Percentiles rank a stretch among this genome's conserved stretches.
phyloP scores from a whole-genome alignment of 2,329 filamentous ascomycete species.

The Stemphylium lycopersici region DNA sequence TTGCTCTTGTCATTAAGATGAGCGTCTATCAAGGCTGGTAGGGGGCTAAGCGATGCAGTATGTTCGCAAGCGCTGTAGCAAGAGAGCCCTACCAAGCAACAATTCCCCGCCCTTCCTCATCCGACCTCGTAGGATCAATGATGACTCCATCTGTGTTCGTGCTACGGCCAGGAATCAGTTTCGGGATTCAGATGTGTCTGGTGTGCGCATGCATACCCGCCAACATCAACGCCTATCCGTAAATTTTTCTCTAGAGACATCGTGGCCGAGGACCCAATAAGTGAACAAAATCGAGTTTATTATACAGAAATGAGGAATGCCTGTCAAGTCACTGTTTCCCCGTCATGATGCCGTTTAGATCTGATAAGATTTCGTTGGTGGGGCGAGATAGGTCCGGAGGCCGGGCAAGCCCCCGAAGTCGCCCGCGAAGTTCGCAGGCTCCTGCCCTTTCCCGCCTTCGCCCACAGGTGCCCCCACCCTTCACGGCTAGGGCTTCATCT shows the following conservation, averaged over 20 bases:
- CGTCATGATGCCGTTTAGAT: slow-evolving; percentile 1
- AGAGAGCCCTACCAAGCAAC: slow-evolving; percentile 39
- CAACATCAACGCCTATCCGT: slow-evolving; percentile 54
- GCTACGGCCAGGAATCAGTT: slow-evolving; percentile 21
- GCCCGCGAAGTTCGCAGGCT: neutral
- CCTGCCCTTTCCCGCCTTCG: too few relatives aligned
- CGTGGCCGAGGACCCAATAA: neutral
- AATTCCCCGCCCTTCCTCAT: slow-evolving; percentile 38
- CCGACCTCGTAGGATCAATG: slow-evolving; percentile 40
- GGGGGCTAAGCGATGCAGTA: neutral
- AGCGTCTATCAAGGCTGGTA: neutral
- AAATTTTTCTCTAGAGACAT: slow-evolving; percentile 32
- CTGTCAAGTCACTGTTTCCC: neutral
- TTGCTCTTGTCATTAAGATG: neutral
- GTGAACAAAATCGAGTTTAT: neutral
- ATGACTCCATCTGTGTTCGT: slow-evolving; percentile 48
- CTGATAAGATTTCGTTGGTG: slow-evolving; percentile 23
- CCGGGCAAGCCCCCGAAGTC: neutral
- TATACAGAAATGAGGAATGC: neutral
- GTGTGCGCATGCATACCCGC: slow-evolving; percentile 37
- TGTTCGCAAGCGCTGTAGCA: neutral
- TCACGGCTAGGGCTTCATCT: too few relatives aligned
- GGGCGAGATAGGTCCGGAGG: slow-evolving; percentile 10
- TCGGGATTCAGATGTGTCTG: neutral
- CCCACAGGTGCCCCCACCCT: too few relatives aligned